These are phyloP conservation scores for Aspergillus tubingensis DNA, from an alignment of 2,329 filamentous ascomycete species.

Conservation along the genomic window DNA sequence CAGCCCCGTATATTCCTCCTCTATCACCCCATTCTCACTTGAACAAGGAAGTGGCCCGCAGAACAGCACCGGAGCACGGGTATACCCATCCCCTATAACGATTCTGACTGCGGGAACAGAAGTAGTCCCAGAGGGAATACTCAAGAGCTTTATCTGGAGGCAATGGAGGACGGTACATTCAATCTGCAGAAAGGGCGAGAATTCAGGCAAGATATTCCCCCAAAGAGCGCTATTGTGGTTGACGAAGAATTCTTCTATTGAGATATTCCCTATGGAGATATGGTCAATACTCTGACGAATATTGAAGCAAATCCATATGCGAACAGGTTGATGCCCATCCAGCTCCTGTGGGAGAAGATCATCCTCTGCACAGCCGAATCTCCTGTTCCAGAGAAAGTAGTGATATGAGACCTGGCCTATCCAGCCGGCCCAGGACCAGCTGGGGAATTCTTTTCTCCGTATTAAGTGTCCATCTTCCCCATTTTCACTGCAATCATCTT, in stretches of 20 bases:
- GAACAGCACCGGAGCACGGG: not conserved
- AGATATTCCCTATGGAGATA: not conserved
- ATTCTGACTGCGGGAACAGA: not conserved
- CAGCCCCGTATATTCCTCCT: not conserved
- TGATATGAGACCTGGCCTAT: not conserved
- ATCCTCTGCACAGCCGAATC: not conserved
- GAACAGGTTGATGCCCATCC: not conserved
- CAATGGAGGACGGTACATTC: not conserved
- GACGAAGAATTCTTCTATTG: not conserved
- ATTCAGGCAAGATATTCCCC: not conserved
- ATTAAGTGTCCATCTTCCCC: not conserved
- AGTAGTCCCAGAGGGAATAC: not conserved
- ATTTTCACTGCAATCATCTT: not conserved
- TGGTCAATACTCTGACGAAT: not conserved
- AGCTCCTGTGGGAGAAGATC: not conserved
- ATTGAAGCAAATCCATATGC: not conserved
- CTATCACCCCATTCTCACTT: not conserved
- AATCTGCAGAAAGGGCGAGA: not conserved
- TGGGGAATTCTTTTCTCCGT: not conserved
- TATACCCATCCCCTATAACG: not conserved
- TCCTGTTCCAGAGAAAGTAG: not conserved
- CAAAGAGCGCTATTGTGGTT: not conserved
- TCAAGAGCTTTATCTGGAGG: not conserved
- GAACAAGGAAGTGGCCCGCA: not conserved
- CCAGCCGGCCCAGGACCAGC: not conserved